Evolutionary conservation across 805 yeast species (phyloP).

Genomic region (Clavispora phyllophila): DNA sequence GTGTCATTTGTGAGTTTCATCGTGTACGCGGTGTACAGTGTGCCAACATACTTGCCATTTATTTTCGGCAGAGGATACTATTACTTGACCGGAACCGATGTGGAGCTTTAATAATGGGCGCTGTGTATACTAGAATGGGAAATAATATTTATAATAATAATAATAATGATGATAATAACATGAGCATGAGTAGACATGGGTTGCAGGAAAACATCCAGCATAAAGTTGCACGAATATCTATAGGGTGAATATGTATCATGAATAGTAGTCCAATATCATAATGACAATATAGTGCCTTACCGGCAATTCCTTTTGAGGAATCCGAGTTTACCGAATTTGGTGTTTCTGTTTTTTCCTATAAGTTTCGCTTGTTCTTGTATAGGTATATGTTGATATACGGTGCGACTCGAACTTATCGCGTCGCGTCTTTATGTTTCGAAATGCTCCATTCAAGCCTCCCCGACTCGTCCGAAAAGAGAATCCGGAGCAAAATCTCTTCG

Average conservation of each 20-base stretch:
- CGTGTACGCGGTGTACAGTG: constrained; percentile 14
- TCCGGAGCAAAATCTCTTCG: not conserved
- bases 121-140: not conserved
- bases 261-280: no score
- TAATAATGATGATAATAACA: no score
- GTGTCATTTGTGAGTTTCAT: constrained; percentile 13
- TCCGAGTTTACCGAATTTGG: no score
- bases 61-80: constrained; percentile 28
- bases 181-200: no score
- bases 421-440: constrained; percentile 17
- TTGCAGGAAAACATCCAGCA: no score
- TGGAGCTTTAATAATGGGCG: not conserved
- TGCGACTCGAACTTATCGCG: not conserved
- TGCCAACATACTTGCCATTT: constrained; percentile 26
- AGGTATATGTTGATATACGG: not conserved
- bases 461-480: constrained; percentile 15
- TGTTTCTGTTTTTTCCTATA: no score
- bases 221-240: no score
- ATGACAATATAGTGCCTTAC: no score
- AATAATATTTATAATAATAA: not conserved
- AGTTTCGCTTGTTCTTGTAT: no score
- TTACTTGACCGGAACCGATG: constrained; percentile 29
- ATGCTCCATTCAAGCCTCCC: constrained; percentile 54
- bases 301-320: no score
- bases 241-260: no score